Percentiles rank a stretch among this genome's conserved stretches.
Evolutionary conservation across 169 alveolate species (phyloP).

Genomic region (Eimeria falciformis): DNA sequence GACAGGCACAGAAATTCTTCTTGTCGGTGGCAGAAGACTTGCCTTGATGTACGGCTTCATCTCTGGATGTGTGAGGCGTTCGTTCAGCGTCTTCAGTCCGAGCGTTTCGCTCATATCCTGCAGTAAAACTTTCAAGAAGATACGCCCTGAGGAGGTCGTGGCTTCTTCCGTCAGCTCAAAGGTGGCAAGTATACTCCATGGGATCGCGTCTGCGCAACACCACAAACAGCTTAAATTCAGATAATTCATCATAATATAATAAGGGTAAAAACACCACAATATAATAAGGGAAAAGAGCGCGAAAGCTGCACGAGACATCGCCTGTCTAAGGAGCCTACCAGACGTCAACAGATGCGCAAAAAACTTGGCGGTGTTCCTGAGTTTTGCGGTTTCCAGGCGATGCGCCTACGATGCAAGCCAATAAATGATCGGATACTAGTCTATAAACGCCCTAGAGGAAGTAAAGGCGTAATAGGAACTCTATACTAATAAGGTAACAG

Average conservation of each 20-base stretch:
- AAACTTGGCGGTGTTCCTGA: slow-evolving; percentile 97
- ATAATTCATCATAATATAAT: background rate
- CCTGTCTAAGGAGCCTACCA: no score
- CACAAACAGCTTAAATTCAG: background rate
- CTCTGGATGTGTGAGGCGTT: slow-evolving; percentile 10
- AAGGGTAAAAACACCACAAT: background rate
- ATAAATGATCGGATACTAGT: slow-evolving; percentile 9
- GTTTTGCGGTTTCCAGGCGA: slow-evolving; percentile 97
- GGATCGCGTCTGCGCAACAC: slow-evolving; percentile 85
- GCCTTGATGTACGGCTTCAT: slow-evolving; percentile 16
- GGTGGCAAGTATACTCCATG: slow-evolving; percentile 92
- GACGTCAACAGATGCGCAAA: slow-evolving; percentile 95
- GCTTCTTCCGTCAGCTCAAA: slow-evolving; percentile 97
- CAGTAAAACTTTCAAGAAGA: slow-evolving; percentile 96
- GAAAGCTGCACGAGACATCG: no score
- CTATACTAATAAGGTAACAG: no score
- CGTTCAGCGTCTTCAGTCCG: slow-evolving; percentile 57
- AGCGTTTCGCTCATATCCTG: slow-evolving; percentile 93
- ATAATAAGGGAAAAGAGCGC: background rate
- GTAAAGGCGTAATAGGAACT: background rate
- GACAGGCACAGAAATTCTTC: background rate
- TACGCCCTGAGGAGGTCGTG: slow-evolving; percentile 97
- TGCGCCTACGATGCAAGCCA: slow-evolving; percentile 81
- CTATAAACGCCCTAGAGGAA: background rate
- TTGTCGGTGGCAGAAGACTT: no score